Base-by-base conservation (phyloP, 1,284 basidiomycete species). In the Phellopilus nigrolimitatus region DNA sequence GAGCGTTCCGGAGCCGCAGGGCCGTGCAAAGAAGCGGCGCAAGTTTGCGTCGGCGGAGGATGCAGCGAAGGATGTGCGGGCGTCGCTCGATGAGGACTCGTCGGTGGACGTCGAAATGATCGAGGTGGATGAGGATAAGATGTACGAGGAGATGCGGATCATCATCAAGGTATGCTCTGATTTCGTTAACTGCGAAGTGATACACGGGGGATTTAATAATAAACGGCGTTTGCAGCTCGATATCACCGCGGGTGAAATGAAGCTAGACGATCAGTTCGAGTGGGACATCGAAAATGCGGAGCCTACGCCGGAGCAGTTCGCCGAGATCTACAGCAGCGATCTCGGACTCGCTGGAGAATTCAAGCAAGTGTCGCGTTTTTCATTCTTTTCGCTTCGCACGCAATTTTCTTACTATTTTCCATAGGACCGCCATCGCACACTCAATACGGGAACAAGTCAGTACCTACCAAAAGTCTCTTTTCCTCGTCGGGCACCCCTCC, bases 181-280 rank as follows among this genome's bases (percentile, higher is more conserved):
- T 41, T 36, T 42, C 47, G 41, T 39, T 49, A 21, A 24, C 27
- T 38, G 17, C 49, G 28, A 40, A 55, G n/a, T n/a, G n/a, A n/a
- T n/a, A n/a, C n/a, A n/a, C n/a, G n/a, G n/a, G n/a, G n/a, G n/a
- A n/a, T n/a, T n/a, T n/a, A n/a, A n/a, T n/a, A n/a, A n/a, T n/a
- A n/a, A n/a, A n/a, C n/a, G n/a, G n/a, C n/a, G n/a, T 43, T 41
- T 59, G 3, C 59, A 95, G 90, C 78, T 99, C 56, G 97, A 99
- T 68, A 93, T 99, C 67, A 92, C 94, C 47, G 88, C 95, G 49
- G 95, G 94, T 27, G 84, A 86, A 15, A 84, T 95, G 71, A 95
- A 97, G 66, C 78, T 99, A 24, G 87, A 94, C 49, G 97, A 99
- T 69, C 91, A 95, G 63, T 97, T 99, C 64, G 97, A 99, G 66